A percentile compares a stretch with the other conserved stretches of the same genome.
Evolutionary conservation across 495 filamentous ascomycete genomes (phyloP).

Genomic region (Penicillium dipodomyicola): DNA sequence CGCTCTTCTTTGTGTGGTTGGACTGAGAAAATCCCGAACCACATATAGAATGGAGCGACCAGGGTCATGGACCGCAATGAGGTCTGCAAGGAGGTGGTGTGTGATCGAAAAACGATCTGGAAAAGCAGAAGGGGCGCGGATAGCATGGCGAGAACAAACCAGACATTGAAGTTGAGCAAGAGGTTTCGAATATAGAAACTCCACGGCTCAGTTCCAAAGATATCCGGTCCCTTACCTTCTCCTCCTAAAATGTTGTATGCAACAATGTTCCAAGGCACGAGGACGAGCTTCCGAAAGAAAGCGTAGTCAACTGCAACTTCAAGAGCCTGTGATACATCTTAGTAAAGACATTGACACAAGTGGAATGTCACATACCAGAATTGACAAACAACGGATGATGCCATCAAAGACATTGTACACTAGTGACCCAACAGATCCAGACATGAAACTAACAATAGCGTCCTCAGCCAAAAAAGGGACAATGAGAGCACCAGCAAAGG

Average conservation of each 20-base stretch:
- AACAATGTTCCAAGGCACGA: constrained; percentile 90
- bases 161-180: constrained; percentile 90
- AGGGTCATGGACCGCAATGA: constrained; percentile 71
- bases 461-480: constrained; percentile 84
- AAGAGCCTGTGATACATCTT: constrained; percentile 39
- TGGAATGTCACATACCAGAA: constrained; percentile 59
- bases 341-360: constrained; percentile 19
- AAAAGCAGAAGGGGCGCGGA: constrained; percentile 61
- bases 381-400: constrained; percentile 57
- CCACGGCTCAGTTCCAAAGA: constrained; percentile 97
- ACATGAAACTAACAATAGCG: constrained; percentile 57
- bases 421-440: constrained; percentile 55
- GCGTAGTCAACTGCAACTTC: constrained; percentile 70
- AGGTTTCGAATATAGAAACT: constrained; percentile 94
- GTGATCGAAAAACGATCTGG: constrained; percentile 44
- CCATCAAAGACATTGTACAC: constrained; percentile 64
- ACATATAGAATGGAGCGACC: constrained; percentile 85
- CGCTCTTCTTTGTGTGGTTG: constrained; percentile 98
- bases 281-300: constrained; percentile 74
- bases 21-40: constrained; percentile 85
- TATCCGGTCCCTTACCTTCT: constrained; percentile 74
- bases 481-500: constrained; percentile 80
- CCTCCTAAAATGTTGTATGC: constrained; percentile 90
- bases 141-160: constrained; percentile 80
- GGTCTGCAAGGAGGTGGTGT: constrained; percentile 43